phyloP scores from a whole-genome alignment of 2,329 filamentous ascomycete genomes.

The Aspergillus intermedius region DNA sequence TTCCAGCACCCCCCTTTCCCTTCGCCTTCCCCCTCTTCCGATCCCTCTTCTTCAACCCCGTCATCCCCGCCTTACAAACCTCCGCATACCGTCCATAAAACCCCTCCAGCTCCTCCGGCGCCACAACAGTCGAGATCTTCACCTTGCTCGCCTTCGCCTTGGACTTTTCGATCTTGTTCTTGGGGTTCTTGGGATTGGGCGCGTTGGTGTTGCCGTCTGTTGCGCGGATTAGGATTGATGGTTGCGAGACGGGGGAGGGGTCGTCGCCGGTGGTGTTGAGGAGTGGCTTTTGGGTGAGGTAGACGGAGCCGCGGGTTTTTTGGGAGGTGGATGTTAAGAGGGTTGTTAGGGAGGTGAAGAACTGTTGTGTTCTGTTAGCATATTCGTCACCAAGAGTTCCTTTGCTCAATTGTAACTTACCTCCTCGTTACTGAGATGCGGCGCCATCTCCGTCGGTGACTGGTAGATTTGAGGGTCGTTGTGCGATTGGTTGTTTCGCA shows the following conservation, averaged over 20 bases:
- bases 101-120: slow-evolving; percentile 64
- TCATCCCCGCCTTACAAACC: slow-evolving; percentile 83
- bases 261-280: slow-evolving; percentile 20
- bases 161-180: slow-evolving; percentile 40
- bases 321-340: slow-evolving; percentile 36
- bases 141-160: slow-evolving; percentile 48
- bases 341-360: slow-evolving; percentile 35
- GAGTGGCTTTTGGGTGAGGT: slow-evolving; percentile 39
- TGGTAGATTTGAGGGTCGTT: background rate
- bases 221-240: slow-evolving; percentile 74
- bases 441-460: slow-evolving; percentile 19
- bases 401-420: slow-evolving; percentile 16
- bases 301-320: slow-evolving; percentile 37
- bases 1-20: slow-evolving; percentile 35
- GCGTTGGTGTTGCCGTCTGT: slow-evolving; percentile 65
- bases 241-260: slow-evolving; percentile 57
- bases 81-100: slow-evolving; percentile 88
- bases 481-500: background rate
- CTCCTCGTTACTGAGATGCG: slow-evolving; percentile 37
- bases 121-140: slow-evolving; percentile 78
- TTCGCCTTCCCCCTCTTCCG: slow-evolving; percentile 73
- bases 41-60: slow-evolving; percentile 84
- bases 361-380: slow-evolving; percentile 22
- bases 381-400: too few relatives aligned
- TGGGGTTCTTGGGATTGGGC: slow-evolving; percentile 30